Percentiles rank a stretch among this genome's conserved stretches.
Conservation (phyloP, 2,329 filamentous ascomycete genomes). For the Penicillium aurantiogriseum region DNA sequence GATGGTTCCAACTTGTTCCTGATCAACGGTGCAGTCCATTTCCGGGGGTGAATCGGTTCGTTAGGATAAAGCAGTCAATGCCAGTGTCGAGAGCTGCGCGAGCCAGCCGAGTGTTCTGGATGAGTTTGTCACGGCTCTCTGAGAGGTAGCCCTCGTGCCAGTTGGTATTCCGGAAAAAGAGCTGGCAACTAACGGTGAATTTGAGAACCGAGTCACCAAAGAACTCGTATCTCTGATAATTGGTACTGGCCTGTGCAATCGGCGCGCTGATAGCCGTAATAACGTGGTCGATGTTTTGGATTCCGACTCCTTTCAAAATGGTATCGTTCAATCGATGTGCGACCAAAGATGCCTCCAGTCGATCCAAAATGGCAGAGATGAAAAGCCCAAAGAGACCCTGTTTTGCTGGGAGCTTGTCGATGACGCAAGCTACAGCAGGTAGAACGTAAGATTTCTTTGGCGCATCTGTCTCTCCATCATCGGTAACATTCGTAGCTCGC, state of each 20-base stretch:
- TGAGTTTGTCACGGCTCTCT: slow-evolving; percentile 63
- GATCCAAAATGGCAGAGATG: slow-evolving; percentile 70
- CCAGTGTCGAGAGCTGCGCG: slow-evolving; percentile 61
- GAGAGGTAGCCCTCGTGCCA: slow-evolving; percentile 79
- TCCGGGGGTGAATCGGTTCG: slow-evolving; percentile 62
- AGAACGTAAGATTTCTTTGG: slow-evolving; percentile 21
- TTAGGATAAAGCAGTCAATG: slow-evolving; percentile 72
- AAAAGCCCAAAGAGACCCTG: slow-evolving; percentile 57
- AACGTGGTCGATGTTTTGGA: slow-evolving; percentile 58
- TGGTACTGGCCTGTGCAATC: slow-evolving; percentile 55
- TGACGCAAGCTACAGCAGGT: slow-evolving; percentile 27
- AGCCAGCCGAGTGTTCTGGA: slow-evolving; percentile 73
- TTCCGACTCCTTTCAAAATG: slow-evolving; percentile 52
- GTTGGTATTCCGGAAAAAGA: slow-evolving; percentile 58
- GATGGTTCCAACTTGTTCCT: slow-evolving; percentile 34
- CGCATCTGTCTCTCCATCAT: slow-evolving; percentile 7
- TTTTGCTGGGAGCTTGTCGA: slow-evolving; percentile 45
- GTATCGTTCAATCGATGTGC: slow-evolving; percentile 60
- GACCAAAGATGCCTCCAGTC: slow-evolving; percentile 64
- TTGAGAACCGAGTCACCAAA: slow-evolving; percentile 84
- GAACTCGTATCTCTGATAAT: slow-evolving; percentile 86
- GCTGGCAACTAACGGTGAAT: slow-evolving; percentile 64
- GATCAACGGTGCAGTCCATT: slow-evolving; percentile 69
- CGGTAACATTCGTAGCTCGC: slow-evolving; percentile 4
- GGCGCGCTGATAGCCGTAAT: slow-evolving; percentile 69